Evolutionary conservation across 2,329 filamentous ascomycete genomes (phyloP), one percentile per base, ranked within the genome.

Genomic region (Pyrenophora tritici-repentis): DNA sequence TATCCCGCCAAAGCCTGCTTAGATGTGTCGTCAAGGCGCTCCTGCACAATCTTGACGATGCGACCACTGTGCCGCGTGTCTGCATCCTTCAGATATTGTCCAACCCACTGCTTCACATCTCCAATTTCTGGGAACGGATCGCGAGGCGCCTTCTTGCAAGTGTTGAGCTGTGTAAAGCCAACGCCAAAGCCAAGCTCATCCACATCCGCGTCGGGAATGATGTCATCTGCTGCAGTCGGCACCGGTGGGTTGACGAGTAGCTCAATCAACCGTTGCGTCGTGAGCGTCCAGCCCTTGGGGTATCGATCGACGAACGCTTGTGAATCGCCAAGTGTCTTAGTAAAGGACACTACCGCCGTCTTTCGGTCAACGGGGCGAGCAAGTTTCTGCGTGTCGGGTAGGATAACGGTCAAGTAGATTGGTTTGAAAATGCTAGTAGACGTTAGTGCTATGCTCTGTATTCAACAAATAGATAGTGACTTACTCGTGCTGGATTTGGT

Each of bases 121-220:
- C 84, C 82, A 12, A 96, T 86, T 55, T 97, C 89, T 0, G 92
- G 88, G 79, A 91, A 97, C 16, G 92, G 88, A 71, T 97, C 94
- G 43, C 81, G 82, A 1, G 83, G 77, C 3, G 84, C 79, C 52
- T 86, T 86, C 72, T 88, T 90, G 78, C 93, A 94, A 0, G 93
- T 97, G 77, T 93, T 96, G 56, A 99, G 83, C 26, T 90, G 87
- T 0, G 94, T 97, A 76, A 96, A 99, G 7, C 91, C 93, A 59
- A 97, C 86, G 20, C 94, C 94, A 68, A 99, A 99, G 22, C 90
- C 88, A 61, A 97, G 86, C 71, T 99, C 94, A 65, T 99, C 94
- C 20, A 96, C 89, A 66, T 97, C 93, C 3, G 91, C 87, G 70
- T 97, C 94, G 9, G 86, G 84, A 57, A 96, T 87, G 42, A 90